A percentile compares a stretch with the other conserved stretches of the same genome.
phyloP scores from a whole-genome alignment of 495 filamentous ascomycete species.

The Penicillium pancosmium region DNA sequence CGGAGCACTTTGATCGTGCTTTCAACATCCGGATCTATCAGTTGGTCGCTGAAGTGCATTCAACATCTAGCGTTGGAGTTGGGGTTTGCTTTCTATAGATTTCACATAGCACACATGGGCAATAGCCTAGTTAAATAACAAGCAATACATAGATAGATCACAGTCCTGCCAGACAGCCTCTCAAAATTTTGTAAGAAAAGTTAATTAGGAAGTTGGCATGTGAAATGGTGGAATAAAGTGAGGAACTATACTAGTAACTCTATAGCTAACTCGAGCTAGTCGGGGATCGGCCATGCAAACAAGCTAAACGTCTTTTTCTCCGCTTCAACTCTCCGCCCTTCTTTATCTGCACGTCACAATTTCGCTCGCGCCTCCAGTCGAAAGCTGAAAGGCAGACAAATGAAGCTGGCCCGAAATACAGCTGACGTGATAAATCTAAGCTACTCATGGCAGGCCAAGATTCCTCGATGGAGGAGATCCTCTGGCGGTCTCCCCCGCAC shows the following conservation, averaged over 20 bases:
- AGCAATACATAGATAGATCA: neutral
- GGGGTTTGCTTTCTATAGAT: constrained; percentile 12
- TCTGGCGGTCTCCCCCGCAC: constrained; percentile 66
- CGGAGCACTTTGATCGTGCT: constrained; percentile 18
- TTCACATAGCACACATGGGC: neutral
- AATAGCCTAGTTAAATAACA: neutral
- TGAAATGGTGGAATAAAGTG: no score
- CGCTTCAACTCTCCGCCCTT: constrained; percentile 17
- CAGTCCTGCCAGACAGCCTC: neutral
- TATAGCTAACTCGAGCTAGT: no score
- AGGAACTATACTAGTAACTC: no score
- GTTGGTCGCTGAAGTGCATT: constrained; percentile 29
- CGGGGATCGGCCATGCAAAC: constrained; percentile 33
- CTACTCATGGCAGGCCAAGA: constrained; percentile 51
- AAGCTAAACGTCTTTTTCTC: constrained; percentile 35
- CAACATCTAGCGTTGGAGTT: constrained; percentile 40
- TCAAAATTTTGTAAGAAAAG: no score
- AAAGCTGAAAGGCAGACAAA: neutral
- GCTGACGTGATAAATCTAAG: neutral
- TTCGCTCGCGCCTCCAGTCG: neutral
- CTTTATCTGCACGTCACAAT: constrained; percentile 10
- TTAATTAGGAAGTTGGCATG: no score
- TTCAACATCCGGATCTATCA: constrained; percentile 38
- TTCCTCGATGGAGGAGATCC: constrained; percentile 73
- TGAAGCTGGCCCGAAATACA: constrained; percentile 3